Base-by-base conservation (phyloP, 805 yeast genomes). In the Myxozyma geophila region DNA sequence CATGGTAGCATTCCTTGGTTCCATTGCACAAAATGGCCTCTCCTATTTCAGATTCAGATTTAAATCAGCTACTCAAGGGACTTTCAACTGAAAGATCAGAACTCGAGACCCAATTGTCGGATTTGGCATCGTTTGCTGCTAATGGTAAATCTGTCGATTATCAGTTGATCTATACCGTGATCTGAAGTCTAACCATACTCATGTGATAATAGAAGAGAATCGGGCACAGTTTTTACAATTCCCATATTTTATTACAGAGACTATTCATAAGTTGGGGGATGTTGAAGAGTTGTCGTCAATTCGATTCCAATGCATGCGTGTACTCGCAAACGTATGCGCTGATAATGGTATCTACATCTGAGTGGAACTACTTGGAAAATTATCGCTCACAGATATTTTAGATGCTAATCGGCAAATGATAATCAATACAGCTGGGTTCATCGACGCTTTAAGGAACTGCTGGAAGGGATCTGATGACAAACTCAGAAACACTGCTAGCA, bases 241-340 rank as follows among this genome's bases (percentile, higher is more conserved):
- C 8, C 8, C 15, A 21, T 7, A 5, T 4, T 40, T 53, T 13
- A 53, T 53, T 8, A 23, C 10, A 9, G 48, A 21, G 13, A 53
- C 40, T 41, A 36, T 53, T 5, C 23, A 21, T 9, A 40, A 33
- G 17, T 39, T 53, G 23, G 23, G 23, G 9, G 23, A 41, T 23
- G 33, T 13, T 2, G 7, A 17, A 7, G 40, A 15, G 23, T 7
- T 13, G 13, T 7, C 47, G 9, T 19, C 37, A 8, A 54, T 44
- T 13, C 35, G 44, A 49, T 56, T 44, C 39, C 60, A 61, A 28
- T 57, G 65, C 41, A 39, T 61, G 35, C 55, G 65, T 7, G 61
- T 61, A 8, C 43, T 61, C 9, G 61, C 33, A 8, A 61, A 61
- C 23, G 39, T 57, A 8, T 61, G 61, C 50, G 65, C 58, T 2